These are phyloP conservation scores for Epichloe sp. DNA, from an alignment of 2,329 filamentous ascomycete genomes.

Conservation along the genomic window DNA sequence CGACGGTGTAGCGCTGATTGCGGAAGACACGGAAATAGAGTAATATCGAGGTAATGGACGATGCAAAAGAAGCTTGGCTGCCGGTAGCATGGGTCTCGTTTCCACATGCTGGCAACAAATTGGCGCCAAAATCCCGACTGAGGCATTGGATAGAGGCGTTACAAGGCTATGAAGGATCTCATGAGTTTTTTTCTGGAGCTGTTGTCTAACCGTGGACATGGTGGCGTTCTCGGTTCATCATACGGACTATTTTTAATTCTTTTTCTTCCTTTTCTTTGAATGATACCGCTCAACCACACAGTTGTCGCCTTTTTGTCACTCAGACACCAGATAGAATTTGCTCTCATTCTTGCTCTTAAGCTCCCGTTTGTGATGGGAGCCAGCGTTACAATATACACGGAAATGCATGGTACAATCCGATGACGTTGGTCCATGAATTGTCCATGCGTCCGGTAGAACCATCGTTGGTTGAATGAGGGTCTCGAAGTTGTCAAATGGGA, in stretches of 20 bases:
- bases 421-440: too few relatives aligned
- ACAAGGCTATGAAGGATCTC: slow-evolving; percentile 23
- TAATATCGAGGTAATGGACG: slow-evolving; percentile 8
- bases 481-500: background rate
- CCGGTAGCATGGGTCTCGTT: background rate
- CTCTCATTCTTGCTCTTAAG: background rate
- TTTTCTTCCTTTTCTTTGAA: background rate
- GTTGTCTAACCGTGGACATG: slow-evolving; percentile 7
- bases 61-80: too few relatives aligned
- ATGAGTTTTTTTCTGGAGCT: slow-evolving; percentile 19
- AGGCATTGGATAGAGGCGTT: slow-evolving; percentile 18
- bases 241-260: background rate
- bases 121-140: slow-evolving; percentile 7
- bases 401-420: background rate
- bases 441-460: background rate
- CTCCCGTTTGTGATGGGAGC: background rate
- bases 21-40: slow-evolving; percentile 32
- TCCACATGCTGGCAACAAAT: slow-evolving; percentile 1
- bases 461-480: background rate
- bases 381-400: background rate
- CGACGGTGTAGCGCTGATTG: slow-evolving; percentile 31
- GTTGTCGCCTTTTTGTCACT: background rate
- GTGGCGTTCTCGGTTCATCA: slow-evolving; percentile 4
- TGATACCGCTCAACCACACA: slow-evolving; percentile 1
- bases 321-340: slow-evolving; percentile 1